A percentile compares a stretch with the other conserved stretches of the same genome.
Evolutionary conservation across 1,139 yeast genomes (phyloP).

Genomic region (Magnusiomyces magnusii): DNA sequence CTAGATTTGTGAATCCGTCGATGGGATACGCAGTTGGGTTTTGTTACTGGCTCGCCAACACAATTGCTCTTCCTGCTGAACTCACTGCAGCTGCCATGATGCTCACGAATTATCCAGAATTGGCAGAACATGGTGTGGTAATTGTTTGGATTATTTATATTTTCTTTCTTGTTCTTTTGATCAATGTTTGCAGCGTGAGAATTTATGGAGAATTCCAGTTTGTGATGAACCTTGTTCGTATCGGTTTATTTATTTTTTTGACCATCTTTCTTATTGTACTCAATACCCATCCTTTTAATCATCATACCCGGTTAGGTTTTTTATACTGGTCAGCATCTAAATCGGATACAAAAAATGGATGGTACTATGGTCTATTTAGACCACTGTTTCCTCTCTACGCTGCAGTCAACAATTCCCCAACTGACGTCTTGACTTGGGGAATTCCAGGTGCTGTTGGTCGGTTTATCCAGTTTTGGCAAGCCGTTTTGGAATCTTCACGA

Average conservation of each 20-base stretch:
- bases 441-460: conserved; percentile 60
- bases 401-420: conserved; percentile 33
- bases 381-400: conserved; percentile 47
- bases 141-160: conserved; percentile 67
- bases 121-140: conserved; percentile 47
- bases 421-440: conserved; percentile 39
- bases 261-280: conserved; percentile 58
- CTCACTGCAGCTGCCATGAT: conserved; percentile 72
- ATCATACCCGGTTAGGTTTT: conserved; percentile 45
- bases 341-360: conserved; percentile 42
- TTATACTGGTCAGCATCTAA: conserved; percentile 52
- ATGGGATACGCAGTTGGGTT: conserved; percentile 80
- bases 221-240: conserved; percentile 50
- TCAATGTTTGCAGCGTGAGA: conserved; percentile 60
- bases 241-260: conserved; percentile 47
- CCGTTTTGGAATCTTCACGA: conserved; percentile 57
- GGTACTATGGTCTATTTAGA: conserved; percentile 65
- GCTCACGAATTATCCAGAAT: conserved; percentile 54
- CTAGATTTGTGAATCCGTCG: conserved; percentile 78
- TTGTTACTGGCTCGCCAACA: conserved; percentile 67
- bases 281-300: conserved; percentile 34
- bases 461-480: conserved; percentile 55
- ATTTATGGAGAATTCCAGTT: conserved; percentile 73
- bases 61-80: conserved; percentile 71
- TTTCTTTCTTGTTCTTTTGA: conserved; percentile 43